phyloP scores from a whole-genome alignment of 2,329 filamentous ascomycete genomes.

The Sphaerulina populicola region DNA sequence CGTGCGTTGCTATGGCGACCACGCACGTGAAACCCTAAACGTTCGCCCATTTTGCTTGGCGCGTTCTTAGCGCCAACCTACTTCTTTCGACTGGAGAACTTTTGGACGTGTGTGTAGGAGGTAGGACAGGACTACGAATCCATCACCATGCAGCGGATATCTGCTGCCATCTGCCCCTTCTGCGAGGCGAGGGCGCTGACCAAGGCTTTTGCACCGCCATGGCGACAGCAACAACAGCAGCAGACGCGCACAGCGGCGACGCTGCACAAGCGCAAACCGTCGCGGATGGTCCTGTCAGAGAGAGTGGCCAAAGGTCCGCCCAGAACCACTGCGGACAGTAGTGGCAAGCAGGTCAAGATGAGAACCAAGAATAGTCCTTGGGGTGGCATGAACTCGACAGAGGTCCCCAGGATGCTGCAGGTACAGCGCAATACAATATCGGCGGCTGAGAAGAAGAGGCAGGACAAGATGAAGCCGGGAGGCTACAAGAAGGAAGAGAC shows the following conservation, averaged over 20 bases:
- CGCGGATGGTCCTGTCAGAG: slow-evolving; percentile 46
- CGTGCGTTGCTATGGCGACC: slow-evolving; percentile 3
- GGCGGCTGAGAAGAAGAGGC: slow-evolving; percentile 39
- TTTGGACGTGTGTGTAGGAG: too few relatives aligned
- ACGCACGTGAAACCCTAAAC: not conserved
- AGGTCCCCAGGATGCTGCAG: slow-evolving; percentile 26
- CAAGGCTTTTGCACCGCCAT: slow-evolving; percentile 26
- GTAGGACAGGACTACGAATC: not conserved
- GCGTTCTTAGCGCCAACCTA: too few relatives aligned
- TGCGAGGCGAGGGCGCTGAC: slow-evolving; percentile 34
- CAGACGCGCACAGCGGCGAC: slow-evolving; percentile 36
- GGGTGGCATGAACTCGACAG: slow-evolving; percentile 51
- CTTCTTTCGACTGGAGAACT: too few relatives aligned
- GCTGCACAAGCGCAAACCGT: slow-evolving; percentile 39
- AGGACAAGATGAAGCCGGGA: slow-evolving; percentile 47
- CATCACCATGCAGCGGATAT: slow-evolving; percentile 26
- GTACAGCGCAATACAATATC: slow-evolving; percentile 29
- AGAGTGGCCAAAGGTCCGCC: slow-evolving; percentile 34
- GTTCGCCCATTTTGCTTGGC: not conserved
- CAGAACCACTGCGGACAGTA: slow-evolving; percentile 10
- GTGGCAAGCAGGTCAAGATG: slow-evolving; percentile 28
- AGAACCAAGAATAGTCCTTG: slow-evolving; percentile 47
- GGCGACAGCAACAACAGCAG: slow-evolving; percentile 33
- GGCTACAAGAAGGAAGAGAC: slow-evolving; percentile 38
- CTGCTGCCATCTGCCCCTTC: slow-evolving; percentile 34